Conservation (phyloP, 352 stramenopile genomes). For the Globisporangium echinulatum region DNA sequence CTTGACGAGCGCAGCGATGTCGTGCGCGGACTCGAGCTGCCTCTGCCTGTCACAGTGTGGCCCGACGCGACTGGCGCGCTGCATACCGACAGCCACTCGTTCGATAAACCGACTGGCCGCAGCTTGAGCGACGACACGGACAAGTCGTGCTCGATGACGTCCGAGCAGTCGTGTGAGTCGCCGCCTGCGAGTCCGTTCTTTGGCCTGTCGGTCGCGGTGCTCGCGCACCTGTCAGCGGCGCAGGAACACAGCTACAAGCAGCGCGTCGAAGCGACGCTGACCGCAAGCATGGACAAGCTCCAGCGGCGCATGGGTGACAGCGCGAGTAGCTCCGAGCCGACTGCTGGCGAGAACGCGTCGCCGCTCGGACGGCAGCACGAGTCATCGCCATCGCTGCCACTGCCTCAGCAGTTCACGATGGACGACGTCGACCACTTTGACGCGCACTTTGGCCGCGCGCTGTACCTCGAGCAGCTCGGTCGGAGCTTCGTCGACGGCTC, state of each 20-base stretch:
- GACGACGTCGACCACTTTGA: conserved; percentile 60
- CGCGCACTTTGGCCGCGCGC: conserved; percentile 54
- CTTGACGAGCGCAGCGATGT: conserved; percentile 20
- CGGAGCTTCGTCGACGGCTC: conserved; percentile 54
- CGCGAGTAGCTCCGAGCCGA: conserved; percentile 3
- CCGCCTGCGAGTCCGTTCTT: conserved; percentile 17
- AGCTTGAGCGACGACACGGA: conserved; percentile 65
- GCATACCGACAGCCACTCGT: conserved; percentile 16
- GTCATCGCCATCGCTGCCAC: conserved; percentile 19
- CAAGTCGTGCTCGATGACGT: conserved; percentile 53
- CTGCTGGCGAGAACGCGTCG: background rate
- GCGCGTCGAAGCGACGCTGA: conserved; percentile 55
- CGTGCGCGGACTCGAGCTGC: conserved; percentile 18
- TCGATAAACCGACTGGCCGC: conserved; percentile 20
- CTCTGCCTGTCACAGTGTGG: conserved; percentile 6
- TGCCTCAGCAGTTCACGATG: conserved; percentile 48
- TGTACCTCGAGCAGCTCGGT: conserved; percentile 67
- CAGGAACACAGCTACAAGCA: conserved; percentile 39
- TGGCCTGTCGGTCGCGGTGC: conserved; percentile 3
- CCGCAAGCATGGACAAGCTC: conserved; percentile 39
- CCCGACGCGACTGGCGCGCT: conserved; percentile 4
- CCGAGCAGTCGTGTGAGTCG: conserved; percentile 38
- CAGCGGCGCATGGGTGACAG: conserved; percentile 16
- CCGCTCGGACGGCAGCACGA: background rate
- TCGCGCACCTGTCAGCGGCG: background rate